phyloP scores from a whole-genome alignment of 1,284 basidiomycete species.

The Boletus semigastroideus region DNA sequence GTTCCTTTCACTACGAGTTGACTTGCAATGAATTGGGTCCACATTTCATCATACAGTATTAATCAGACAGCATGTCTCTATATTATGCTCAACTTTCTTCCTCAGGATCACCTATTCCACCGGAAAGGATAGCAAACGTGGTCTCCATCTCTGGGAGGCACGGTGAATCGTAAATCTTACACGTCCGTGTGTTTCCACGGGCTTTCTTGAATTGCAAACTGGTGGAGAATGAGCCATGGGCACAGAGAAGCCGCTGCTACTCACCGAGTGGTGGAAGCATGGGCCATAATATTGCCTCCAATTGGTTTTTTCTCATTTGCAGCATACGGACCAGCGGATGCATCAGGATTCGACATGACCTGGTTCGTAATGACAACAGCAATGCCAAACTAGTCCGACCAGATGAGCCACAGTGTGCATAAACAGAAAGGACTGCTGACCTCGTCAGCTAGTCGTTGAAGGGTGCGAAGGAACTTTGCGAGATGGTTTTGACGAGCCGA shows the following conservation, averaged over 20 bases:
- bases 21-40: constrained; percentile 5
- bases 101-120: constrained; percentile 90
- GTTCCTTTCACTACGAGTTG: neutral
- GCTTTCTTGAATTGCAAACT: constrained; percentile 93
- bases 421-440: constrained; percentile 41
- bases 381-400: constrained; percentile 77
- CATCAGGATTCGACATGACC: constrained; percentile 98
- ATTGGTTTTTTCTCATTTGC: constrained; percentile 97
- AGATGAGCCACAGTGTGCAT: constrained; percentile 12
- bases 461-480: constrained; percentile 93
- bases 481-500: constrained; percentile 95
- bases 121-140: constrained; percentile 88
- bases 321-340: constrained; percentile 85
- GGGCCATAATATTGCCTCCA: constrained; percentile 95
- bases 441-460: constrained; percentile 95
- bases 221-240: constrained; percentile 13
- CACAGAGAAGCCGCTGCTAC: constrained; percentile 12
- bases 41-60: constrained; percentile 10
- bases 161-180: constrained; percentile 98
- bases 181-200: constrained; percentile 89
- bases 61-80: neutral
- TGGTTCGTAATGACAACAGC: constrained; percentile 98
- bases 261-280: constrained; percentile 90
- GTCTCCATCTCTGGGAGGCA: constrained; percentile 97
- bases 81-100: constrained; percentile 57